Conservation (phyloP, 1,284 basidiomycete species). For the Puccinia coronata region DNA sequence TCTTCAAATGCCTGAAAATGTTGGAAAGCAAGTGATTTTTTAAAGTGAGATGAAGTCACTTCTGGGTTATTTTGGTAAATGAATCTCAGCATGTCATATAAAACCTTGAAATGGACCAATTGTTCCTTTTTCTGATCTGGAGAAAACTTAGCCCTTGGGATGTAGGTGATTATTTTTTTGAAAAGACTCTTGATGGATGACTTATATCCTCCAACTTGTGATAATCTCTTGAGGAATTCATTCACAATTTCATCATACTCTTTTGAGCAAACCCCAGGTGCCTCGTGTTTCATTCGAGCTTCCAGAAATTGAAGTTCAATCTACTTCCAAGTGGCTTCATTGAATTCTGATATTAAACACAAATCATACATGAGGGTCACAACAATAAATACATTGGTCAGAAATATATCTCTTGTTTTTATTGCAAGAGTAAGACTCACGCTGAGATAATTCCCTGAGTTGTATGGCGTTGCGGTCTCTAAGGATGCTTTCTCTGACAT, state of each 20-base stretch:
- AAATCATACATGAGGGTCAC: too few relatives aligned
- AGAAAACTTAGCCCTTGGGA: background rate
- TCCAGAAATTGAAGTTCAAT: background rate
- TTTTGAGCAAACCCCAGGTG: background rate
- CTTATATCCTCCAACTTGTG: background rate
- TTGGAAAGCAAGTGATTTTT: background rate
- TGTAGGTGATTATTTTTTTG: background rate
- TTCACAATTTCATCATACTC: background rate
- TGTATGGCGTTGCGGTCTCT: background rate
- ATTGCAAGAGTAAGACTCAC: background rate
- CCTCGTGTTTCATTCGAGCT: background rate
- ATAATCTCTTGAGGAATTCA: too few relatives aligned
- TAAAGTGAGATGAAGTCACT: background rate
- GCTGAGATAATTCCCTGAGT: background rate
- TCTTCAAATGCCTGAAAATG: background rate
- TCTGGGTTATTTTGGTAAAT: background rate
- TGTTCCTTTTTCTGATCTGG: background rate
- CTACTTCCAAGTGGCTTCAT: background rate
- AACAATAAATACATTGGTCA: background rate
- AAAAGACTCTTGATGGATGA: background rate
- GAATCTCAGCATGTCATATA: background rate
- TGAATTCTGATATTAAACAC: background rate
- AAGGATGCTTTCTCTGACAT: background rate
- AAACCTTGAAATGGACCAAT: background rate
- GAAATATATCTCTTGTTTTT: too few relatives aligned